Conservation (phyloP, 2,329 filamentous ascomycete genomes). For the Scortechinia acanthostroma region DNA sequence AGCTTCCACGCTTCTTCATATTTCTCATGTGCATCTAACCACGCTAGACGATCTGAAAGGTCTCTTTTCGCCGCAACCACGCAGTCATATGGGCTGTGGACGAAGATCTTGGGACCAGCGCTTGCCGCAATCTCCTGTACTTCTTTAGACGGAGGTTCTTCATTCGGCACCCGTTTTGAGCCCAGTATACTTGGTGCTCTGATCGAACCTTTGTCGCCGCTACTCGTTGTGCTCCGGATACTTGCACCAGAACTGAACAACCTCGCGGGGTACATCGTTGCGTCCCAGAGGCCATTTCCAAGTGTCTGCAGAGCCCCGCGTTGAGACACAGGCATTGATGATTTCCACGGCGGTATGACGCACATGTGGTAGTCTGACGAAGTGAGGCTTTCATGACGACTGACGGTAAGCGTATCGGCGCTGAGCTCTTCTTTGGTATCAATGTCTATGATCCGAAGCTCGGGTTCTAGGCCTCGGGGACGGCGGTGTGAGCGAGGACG, state of each 20-base stretch:
- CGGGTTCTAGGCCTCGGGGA: slow-evolving; percentile 51
- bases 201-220: slow-evolving; percentile 26
- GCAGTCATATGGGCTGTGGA: slow-evolving; percentile 61
- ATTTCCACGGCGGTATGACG: slow-evolving; percentile 46
- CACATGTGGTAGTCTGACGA: slow-evolving; percentile 58
- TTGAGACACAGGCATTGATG: slow-evolving; percentile 41
- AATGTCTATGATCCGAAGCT: slow-evolving; percentile 56
- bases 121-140: slow-evolving; percentile 40
- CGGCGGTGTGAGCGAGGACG: slow-evolving; percentile 38
- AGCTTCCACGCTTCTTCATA: slow-evolving; percentile 59
- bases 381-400: slow-evolving; percentile 50
- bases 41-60: slow-evolving; percentile 48
- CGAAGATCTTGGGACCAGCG: slow-evolving; percentile 52
- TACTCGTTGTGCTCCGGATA: slow-evolving; percentile 33
- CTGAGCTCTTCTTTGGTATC: slow-evolving; percentile 56
- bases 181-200: slow-evolving; percentile 18
- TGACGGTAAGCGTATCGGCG: slow-evolving; percentile 54
- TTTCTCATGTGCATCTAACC: slow-evolving; percentile 47
- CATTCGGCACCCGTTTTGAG: slow-evolving; percentile 16
- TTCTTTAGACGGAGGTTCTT: background rate
- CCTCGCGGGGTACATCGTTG: slow-evolving; percentile 49
- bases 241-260: slow-evolving; percentile 55
- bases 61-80: slow-evolving; percentile 54
- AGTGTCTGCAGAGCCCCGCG: slow-evolving; percentile 21
- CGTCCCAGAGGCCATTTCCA: slow-evolving; percentile 46